Conservation (phyloP, 345 rosid genomes). For the Salix arbutifolia region DNA sequence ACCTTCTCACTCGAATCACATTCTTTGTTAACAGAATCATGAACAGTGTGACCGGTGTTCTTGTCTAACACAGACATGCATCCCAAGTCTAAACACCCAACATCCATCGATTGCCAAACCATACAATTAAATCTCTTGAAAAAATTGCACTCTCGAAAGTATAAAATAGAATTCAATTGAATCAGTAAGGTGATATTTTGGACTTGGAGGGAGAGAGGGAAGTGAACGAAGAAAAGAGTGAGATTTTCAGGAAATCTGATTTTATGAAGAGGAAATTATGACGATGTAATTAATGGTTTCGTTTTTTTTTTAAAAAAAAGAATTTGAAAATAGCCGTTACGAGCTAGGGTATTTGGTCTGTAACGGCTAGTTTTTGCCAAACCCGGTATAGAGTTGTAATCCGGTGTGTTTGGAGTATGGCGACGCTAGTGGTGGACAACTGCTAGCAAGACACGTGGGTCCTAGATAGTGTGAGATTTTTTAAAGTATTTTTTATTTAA, state of each 20-base stretch:
- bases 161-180: not conserved
- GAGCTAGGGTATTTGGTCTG: not conserved
- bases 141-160: not conserved
- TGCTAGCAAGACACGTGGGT: not conserved
- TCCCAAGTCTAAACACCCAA: slow-evolving; percentile 68
- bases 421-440: too few relatives aligned
- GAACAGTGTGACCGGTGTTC: slow-evolving; percentile 17
- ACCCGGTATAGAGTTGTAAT: not conserved
- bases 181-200: not conserved
- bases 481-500: too few relatives aligned
- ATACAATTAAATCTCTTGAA: not conserved
- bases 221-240: not conserved
- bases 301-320: not conserved
- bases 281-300: not conserved
- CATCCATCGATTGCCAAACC: slow-evolving; percentile 44
- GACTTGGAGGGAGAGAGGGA: not conserved
- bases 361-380: slow-evolving; percentile 1
- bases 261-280: not conserved
- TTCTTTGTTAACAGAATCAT: slow-evolving; percentile 25
- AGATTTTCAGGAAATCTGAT: not conserved
- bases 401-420: not conserved
- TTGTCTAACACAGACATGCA: slow-evolving; percentile 43
- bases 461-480: not conserved
- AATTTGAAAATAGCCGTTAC: slow-evolving; percentile 14
- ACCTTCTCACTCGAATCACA: slow-evolving; percentile 21